These are phyloP conservation scores for Sporothrix pallida DNA, from an alignment of 2,329 filamentous ascomycete genomes.

Conservation along the genomic window DNA sequence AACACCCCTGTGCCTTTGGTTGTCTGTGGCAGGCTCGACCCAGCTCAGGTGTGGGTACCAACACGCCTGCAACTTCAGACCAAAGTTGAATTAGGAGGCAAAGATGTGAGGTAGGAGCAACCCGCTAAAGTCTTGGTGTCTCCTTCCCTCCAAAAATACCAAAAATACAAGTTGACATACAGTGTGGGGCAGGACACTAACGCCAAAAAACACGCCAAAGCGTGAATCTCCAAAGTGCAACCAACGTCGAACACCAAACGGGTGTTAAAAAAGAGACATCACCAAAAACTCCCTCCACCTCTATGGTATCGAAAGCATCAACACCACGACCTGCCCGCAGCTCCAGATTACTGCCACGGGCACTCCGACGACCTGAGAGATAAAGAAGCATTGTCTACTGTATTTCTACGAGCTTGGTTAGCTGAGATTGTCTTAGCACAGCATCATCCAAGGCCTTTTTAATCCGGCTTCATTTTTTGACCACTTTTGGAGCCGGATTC, in stretches of 20 bases:
- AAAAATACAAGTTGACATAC: background rate
- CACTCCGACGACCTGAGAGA: background rate
- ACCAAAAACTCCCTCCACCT: background rate
- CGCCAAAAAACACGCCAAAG: constrained; percentile 26
- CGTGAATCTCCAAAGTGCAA: constrained; percentile 18
- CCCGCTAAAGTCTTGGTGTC: background rate
- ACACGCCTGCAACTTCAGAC: no score
- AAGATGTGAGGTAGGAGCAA: background rate
- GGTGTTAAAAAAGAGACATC: constrained; percentile 5
- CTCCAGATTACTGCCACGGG: background rate
- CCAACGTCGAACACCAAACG: background rate
- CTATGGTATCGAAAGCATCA: background rate
- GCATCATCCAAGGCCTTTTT: background rate
- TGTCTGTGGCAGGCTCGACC: constrained; percentile 20
- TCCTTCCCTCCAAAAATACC: background rate
- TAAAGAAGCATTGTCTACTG: background rate
- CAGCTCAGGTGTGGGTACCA: background rate
- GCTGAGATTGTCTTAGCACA: background rate
- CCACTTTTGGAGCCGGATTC: no score
- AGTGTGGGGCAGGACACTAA: background rate
- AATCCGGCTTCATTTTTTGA: background rate
- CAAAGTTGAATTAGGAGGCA: background rate
- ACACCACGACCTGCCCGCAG: background rate
- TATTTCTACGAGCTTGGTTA: background rate
- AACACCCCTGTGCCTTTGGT: constrained; percentile 7